Evolutionary conservation across 768 basidiomycete species (phyloP).

Genomic region (Tylopilus vinaceipallidus): DNA sequence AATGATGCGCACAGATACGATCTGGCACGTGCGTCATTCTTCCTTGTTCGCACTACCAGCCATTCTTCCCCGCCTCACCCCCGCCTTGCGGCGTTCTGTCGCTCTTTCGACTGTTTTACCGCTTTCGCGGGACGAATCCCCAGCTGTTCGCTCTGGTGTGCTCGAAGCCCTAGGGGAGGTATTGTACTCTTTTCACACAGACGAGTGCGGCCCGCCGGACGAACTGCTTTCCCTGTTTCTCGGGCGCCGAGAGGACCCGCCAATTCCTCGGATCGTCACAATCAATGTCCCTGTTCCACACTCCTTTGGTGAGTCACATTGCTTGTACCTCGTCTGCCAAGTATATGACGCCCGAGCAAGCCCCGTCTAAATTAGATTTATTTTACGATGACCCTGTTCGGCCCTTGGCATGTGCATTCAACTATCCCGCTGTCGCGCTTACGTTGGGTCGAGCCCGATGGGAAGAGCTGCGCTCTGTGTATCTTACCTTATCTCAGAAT

Average conservation of each 20-base stretch:
- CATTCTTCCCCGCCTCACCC: conserved; percentile 64
- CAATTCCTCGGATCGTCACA: conserved; percentile 30
- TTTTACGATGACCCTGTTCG: conserved; percentile 68
- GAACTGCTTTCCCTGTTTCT: conserved; percentile 78
- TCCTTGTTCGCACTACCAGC: conserved; percentile 83
- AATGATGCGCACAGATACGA: conserved; percentile 59
- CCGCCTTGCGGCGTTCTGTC: conserved; percentile 54
- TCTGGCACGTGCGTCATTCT: conserved; percentile 86
- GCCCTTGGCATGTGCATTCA: conserved; percentile 79
- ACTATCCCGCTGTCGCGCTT: conserved; percentile 87
- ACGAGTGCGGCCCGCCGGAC: conserved; percentile 60
- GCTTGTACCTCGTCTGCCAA: not conserved
- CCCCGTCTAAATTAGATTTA: conserved; percentile 34
- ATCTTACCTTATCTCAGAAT: conserved; percentile 63
- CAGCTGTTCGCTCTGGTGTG: conserved; percentile 72
- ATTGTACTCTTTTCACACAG: conserved; percentile 74
- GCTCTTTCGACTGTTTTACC: conserved; percentile 64
- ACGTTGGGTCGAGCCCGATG: conserved; percentile 78
- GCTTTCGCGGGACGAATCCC: conserved; percentile 61
- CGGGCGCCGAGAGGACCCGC: conserved; percentile 48
- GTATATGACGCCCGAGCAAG: conserved; percentile 18
- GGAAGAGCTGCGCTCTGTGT: conserved; percentile 66
- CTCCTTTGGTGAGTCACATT: conserved; percentile 19
- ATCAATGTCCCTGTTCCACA: conserved; percentile 5
- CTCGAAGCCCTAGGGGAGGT: conserved; percentile 90